These are phyloP conservation scores for Spergularia azorica DNA, from an alignment of 179 eudicot genomes.

Conservation along the genomic window DNA sequence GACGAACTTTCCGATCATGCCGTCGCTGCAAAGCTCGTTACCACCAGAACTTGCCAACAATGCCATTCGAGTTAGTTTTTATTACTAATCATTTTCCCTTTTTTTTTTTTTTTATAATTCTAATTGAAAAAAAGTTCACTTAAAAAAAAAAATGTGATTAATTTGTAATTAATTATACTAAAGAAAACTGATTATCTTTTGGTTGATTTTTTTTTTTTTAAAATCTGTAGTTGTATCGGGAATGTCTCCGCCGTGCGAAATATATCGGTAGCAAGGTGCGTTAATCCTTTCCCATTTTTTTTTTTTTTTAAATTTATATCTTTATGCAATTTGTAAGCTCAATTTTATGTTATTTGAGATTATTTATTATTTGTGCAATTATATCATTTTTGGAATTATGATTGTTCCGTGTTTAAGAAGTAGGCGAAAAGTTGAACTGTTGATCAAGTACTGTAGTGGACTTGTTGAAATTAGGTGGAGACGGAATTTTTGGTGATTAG, in stretches of 20 bases:
- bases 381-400: neutral
- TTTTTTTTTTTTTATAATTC: neutral
- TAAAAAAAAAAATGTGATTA: neutral
- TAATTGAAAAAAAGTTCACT: too few species aligned
- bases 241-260: constrained; percentile 87
- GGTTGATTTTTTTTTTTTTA: neutral
- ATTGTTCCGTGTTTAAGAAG: neutral
- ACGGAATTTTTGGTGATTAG: neutral
- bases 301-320: neutral
- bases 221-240: constrained; percentile 67
- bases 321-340: neutral
- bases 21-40: constrained; percentile 72
- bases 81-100: neutral
- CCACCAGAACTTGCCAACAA: constrained; percentile 94
- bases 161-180: neutral
- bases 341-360: too few species aligned
- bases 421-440: neutral
- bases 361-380: neutral
- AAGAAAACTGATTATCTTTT: neutral
- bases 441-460: neutral
- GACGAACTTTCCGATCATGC: constrained; percentile 37
- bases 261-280: constrained; percentile 66
- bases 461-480: neutral
- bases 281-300: neutral
- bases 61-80: constrained; percentile 59